A percentile compares a stretch with the other conserved stretches of the same genome.
Conservation (phyloP, 169 alveolate genomes). For the Eimeria acervulina region DNA sequence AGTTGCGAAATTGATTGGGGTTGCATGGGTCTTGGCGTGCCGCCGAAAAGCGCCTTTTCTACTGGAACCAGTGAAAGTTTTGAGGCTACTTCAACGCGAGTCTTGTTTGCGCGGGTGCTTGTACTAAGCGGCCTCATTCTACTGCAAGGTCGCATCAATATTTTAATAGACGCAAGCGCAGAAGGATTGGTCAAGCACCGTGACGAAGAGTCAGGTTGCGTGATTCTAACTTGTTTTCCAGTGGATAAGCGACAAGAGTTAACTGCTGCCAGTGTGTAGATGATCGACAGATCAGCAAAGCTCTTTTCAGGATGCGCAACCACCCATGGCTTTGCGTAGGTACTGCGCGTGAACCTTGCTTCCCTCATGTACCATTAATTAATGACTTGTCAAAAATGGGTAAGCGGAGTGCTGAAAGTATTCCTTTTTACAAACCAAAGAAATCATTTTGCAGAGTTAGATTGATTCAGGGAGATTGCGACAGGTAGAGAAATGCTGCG, state of each 20-base stretch:
- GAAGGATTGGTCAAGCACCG: background rate
- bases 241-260: background rate
- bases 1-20: background rate
- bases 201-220: background rate
- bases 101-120: background rate
- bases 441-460: background rate
- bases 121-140: background rate
- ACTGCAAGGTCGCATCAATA: background rate
- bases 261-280: background rate
- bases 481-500: slow-evolving; percentile 13
- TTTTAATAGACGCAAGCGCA: background rate
- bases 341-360: background rate
- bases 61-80: background rate
- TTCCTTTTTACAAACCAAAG: background rate
- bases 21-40: background rate
- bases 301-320: background rate
- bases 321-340: background rate
- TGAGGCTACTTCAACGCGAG: background rate
- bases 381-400: background rate
- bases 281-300: background rate
- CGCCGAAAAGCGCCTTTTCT: background rate
- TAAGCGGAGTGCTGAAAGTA: background rate
- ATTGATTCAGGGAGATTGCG: background rate
- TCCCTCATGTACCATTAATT: background rate
- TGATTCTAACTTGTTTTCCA: background rate